A percentile compares a stretch with the other conserved stretches of the same genome.
Evolutionary conservation across 176 grass and related monocot species (phyloP).

Genomic region (Metroxylon sagu): DNA sequence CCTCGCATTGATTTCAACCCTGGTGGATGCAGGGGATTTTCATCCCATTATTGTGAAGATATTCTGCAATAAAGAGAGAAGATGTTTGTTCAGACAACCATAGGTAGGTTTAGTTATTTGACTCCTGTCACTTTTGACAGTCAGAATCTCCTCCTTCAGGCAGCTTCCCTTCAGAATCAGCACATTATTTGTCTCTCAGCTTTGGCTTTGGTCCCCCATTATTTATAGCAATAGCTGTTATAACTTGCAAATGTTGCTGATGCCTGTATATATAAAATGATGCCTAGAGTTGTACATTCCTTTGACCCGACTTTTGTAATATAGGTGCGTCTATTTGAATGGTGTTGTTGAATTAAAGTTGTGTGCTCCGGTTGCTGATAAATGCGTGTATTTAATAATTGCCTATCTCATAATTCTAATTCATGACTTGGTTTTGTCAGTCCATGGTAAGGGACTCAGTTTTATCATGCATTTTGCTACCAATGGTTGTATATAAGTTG

Average conservation of each 20-base stretch:
- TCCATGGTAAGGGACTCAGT: too few species aligned
- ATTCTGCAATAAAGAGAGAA: constrained; percentile 15
- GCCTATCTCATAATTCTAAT: too few species aligned
- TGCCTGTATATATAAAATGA: background rate
- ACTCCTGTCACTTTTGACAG: too few species aligned
- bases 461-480: too few species aligned
- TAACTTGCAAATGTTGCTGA: background rate
- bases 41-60: too few species aligned
- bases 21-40: too few species aligned
- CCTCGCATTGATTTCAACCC: too few species aligned
- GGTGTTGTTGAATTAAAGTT: background rate
- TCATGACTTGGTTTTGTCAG: too few species aligned
- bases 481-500: too few species aligned
- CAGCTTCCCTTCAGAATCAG: background rate
- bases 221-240: background rate
- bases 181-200: background rate
- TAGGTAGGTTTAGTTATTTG: too few species aligned
- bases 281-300: constrained; percentile 3
- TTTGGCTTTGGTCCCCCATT: background rate
- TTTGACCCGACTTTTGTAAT: background rate
- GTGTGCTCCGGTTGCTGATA: background rate
- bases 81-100: too few species aligned
- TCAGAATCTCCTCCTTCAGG: background rate
- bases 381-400: too few species aligned
- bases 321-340: background rate